Conservation (phyloP, 129 eudicot species). For the Saposhnikovia divaricata region DNA sequence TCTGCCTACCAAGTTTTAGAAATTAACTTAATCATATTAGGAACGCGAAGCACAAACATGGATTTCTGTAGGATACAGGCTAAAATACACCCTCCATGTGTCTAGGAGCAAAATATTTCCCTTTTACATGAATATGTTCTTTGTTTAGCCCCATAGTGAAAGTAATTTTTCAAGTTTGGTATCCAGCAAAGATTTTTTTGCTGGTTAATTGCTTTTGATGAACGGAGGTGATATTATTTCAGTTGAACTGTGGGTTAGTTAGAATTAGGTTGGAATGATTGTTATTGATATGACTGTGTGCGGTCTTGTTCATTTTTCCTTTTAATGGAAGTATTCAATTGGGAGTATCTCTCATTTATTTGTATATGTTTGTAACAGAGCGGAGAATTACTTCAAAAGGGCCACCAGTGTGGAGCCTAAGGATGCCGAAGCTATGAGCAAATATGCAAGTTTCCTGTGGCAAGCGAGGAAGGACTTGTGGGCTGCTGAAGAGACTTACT, state of each 20-base stretch:
- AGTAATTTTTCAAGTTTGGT: neutral
- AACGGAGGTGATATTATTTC: neutral
- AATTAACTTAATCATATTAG: neutral
- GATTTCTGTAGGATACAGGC: neutral
- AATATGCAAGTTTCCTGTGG: slow-evolving; percentile 88
- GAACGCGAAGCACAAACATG: neutral
- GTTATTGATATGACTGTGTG: slow-evolving; percentile 20
- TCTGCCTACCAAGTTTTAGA: neutral
- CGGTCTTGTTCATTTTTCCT: slow-evolving; percentile 16
- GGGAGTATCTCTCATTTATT: neutral
- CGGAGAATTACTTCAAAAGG: slow-evolving; percentile 82
- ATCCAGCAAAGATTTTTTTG: neutral
- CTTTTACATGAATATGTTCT: neutral
- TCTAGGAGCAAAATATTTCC: neutral
- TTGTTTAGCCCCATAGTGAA: neutral
- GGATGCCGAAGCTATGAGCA: slow-evolving; percentile 73
- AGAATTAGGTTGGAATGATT: neutral
- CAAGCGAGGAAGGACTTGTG: slow-evolving; percentile 66
- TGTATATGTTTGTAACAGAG: slow-evolving; percentile 38
- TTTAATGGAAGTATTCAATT: slow-evolving; percentile 10
- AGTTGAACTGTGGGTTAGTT: slow-evolving; percentile 6
- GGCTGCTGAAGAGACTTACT: slow-evolving; percentile 83
- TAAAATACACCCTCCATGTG: neutral
- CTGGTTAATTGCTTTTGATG: neutral
- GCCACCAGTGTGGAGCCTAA: slow-evolving; percentile 75